phyloP scores from a whole-genome alignment of 192 early-diverging fungal species.

The Mortierella alpina region DNA sequence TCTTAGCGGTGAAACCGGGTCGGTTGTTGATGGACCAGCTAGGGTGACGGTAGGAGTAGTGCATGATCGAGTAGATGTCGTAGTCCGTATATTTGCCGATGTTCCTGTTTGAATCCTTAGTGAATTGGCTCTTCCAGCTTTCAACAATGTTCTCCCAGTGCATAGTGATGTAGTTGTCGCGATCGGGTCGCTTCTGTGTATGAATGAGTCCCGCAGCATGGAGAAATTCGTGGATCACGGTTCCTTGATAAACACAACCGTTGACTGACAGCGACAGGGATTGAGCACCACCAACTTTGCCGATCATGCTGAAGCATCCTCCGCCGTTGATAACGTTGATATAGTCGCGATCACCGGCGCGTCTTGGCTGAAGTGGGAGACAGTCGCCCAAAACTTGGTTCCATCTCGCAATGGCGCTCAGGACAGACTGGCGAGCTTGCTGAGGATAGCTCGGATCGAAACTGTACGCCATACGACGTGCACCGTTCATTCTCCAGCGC shows the following conservation, averaged over 20 bases:
- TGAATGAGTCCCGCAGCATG: slow-evolving; percentile 34
- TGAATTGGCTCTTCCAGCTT: slow-evolving; percentile 23
- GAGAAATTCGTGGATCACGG: slow-evolving; percentile 33
- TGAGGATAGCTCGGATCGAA: slow-evolving; percentile 31
- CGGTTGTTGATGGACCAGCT: slow-evolving; percentile 24
- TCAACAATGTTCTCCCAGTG: slow-evolving; percentile 26
- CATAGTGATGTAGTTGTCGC: slow-evolving; percentile 31
- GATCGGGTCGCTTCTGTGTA: slow-evolving; percentile 34
- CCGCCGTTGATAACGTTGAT: slow-evolving; percentile 21
- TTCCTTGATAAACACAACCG: slow-evolving; percentile 21
- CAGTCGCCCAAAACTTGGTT: slow-evolving; percentile 38
- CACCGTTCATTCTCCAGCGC: slow-evolving; percentile 29
- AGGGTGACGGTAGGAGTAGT: slow-evolving; percentile 23
- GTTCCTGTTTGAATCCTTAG: slow-evolving; percentile 13
- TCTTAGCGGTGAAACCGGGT: slow-evolving; percentile 25
- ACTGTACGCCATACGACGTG: slow-evolving; percentile 29
- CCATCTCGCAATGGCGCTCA: slow-evolving; percentile 27
- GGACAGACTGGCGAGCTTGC: slow-evolving; percentile 27
- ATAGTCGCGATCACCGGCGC: slow-evolving; percentile 22
- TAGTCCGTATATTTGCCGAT: slow-evolving; percentile 27
- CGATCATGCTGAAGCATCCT: slow-evolving; percentile 27
- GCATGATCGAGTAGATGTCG: slow-evolving; percentile 37
- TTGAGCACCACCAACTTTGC: slow-evolving; percentile 27
- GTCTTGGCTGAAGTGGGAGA: slow-evolving; percentile 33
- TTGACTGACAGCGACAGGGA: slow-evolving; percentile 16